Conservation (phyloP, 1,284 basidiomycete species). For the Ustilago tritici region DNA sequence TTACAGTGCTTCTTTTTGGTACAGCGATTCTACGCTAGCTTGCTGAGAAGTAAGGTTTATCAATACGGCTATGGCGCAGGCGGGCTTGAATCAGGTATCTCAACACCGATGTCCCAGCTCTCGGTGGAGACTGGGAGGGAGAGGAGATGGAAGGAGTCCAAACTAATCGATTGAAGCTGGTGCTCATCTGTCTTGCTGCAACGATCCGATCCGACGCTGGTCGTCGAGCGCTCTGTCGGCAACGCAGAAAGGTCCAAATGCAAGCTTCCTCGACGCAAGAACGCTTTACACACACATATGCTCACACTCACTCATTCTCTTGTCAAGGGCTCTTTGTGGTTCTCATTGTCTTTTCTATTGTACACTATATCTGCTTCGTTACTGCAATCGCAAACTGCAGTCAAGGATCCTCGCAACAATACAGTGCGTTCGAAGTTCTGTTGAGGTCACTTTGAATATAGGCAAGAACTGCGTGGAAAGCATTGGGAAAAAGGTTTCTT, state of each 20-base stretch:
- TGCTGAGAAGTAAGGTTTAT: conserved; percentile 35
- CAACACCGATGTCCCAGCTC: conserved; percentile 28
- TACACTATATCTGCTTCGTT: conserved; percentile 15
- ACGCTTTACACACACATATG: background rate
- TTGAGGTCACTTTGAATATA: too few species aligned
- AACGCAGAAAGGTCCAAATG: background rate
- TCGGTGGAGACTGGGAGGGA: conserved; percentile 9
- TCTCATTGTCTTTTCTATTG: background rate
- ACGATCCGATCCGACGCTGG: conserved; percentile 13
- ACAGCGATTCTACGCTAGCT: conserved; percentile 31
- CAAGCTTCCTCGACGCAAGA: background rate
- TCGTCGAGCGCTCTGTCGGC: conserved; percentile 4
- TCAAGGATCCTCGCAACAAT: background rate
- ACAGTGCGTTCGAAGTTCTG: background rate
- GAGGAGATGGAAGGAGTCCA: conserved; percentile 33
- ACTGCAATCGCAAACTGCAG: conserved; percentile 9
- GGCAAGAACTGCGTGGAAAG: background rate
- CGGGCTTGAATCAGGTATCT: conserved; percentile 14
- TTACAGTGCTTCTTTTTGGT: conserved; percentile 54
- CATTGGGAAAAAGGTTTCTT: background rate
- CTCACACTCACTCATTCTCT: background rate
- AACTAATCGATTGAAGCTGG: conserved; percentile 31
- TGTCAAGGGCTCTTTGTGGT: background rate
- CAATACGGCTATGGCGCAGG: conserved; percentile 32
- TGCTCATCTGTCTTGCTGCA: background rate